phyloP scores from a whole-genome alignment of 768 basidiomycete genomes.

The Tulasnella sp. region DNA sequence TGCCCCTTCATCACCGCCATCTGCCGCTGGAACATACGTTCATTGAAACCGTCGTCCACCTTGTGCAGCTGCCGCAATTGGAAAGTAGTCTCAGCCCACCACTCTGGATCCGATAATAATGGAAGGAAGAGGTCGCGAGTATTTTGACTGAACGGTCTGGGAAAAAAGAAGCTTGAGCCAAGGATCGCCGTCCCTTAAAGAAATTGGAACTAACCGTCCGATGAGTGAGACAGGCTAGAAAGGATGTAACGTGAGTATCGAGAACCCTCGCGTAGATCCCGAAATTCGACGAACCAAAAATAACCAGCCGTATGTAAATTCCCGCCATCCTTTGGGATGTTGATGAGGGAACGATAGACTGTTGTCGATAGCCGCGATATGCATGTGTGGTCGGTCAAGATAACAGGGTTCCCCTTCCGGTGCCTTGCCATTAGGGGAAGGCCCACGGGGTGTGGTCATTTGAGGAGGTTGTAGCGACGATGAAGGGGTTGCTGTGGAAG shows the following conservation, averaged over 20 bases:
- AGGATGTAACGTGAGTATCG: slow-evolving; percentile 28
- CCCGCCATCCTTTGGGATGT: slow-evolving; percentile 69
- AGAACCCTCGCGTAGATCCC: not conserved
- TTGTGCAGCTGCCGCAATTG: slow-evolving; percentile 69
- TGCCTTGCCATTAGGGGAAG: slow-evolving; percentile 9
- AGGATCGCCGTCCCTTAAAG: slow-evolving; percentile 18
- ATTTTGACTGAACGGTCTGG: slow-evolving; percentile 65
- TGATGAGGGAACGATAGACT: slow-evolving; percentile 88
- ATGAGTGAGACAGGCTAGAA: slow-evolving; percentile 78
- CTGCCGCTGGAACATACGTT: slow-evolving; percentile 77
- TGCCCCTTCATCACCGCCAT: slow-evolving; percentile 91
- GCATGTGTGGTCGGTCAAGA: slow-evolving; percentile 58
- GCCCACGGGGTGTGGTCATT: slow-evolving; percentile 21
- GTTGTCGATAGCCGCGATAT: slow-evolving; percentile 90
- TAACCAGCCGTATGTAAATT: slow-evolving; percentile 83
- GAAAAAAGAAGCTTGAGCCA: slow-evolving; percentile 24
- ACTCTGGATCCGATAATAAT: slow-evolving; percentile 68
- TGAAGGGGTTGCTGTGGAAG: not conserved
- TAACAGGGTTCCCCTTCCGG: slow-evolving; percentile 12
- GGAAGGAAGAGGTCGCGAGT: slow-evolving; percentile 78
- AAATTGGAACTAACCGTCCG: slow-evolving; percentile 39
- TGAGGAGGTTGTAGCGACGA: not conserved
- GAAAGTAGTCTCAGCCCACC: slow-evolving; percentile 86
- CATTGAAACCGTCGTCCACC: slow-evolving; percentile 78
- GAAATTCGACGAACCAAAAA: slow-evolving; percentile 11